phyloP scores from a whole-genome alignment of 1,139 yeast species.

The Meyerozyma smithsonii region DNA sequence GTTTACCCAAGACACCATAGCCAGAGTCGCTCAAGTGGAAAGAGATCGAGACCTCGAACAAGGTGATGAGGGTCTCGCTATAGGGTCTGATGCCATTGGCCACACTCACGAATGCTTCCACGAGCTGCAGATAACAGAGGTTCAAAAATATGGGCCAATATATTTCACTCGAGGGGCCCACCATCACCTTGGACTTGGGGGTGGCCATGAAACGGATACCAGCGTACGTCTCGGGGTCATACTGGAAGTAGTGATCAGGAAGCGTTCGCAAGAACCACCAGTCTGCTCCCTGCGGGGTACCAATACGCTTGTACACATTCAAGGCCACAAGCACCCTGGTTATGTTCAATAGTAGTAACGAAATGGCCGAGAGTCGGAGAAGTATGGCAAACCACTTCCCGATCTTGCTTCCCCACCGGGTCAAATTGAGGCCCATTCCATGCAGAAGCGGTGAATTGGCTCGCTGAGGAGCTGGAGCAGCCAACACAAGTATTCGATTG shows the following conservation, averaged over 20 bases:
- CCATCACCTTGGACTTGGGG: slow-evolving; percentile 26
- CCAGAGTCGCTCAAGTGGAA: slow-evolving; percentile 65
- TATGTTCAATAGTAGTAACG: slow-evolving; percentile 27
- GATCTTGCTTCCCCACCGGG: background rate
- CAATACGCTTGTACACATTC: slow-evolving; percentile 21
- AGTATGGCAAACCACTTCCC: background rate
- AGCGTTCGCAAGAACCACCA: slow-evolving; percentile 10
- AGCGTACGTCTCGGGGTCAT: slow-evolving; percentile 26
- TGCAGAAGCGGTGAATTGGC: background rate
- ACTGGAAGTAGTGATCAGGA: slow-evolving; percentile 25
- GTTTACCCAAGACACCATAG: slow-evolving; percentile 25
- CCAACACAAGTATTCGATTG: slow-evolving; percentile 11
- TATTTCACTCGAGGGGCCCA: slow-evolving; percentile 52
- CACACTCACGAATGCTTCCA: slow-evolving; percentile 66
- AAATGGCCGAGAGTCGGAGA: slow-evolving; percentile 19
- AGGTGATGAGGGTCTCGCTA: slow-evolving; percentile 64
- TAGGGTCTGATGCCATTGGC: slow-evolving; percentile 55
- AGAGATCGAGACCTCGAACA: slow-evolving; percentile 70
- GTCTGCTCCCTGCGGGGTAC: slow-evolving; percentile 15
- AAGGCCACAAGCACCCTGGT: slow-evolving; percentile 36
- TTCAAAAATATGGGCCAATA: slow-evolving; percentile 63
- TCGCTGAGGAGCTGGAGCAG: slow-evolving; percentile 3
- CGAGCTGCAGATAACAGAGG: slow-evolving; percentile 58
- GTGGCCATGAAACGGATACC: slow-evolving; percentile 29
- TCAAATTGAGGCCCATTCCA: slow-evolving; percentile 5